Conservation (phyloP, 768 basidiomycete genomes). For the Russula foetens region DNA sequence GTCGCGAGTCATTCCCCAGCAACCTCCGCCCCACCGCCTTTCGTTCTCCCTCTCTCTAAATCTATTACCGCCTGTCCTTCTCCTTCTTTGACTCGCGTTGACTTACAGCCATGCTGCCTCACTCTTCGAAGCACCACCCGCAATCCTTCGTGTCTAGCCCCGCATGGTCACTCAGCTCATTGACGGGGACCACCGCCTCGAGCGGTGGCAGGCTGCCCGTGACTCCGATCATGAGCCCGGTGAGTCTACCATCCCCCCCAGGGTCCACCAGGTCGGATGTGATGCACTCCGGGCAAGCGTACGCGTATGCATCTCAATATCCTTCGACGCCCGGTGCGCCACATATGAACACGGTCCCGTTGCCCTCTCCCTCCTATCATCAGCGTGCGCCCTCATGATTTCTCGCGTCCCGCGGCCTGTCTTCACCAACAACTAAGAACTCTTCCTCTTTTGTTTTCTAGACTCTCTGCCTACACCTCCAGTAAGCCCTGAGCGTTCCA, state of each 20-base stretch:
- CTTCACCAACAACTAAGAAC: background rate
- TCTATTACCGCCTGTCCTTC: background rate
- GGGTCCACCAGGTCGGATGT: conserved; percentile 8
- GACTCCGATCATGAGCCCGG: conserved; percentile 11
- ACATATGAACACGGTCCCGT: conserved; percentile 15
- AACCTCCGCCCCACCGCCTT: background rate
- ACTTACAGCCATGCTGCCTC: conserved; percentile 8
- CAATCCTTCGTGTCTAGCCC: conserved; percentile 16
- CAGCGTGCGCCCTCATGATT: background rate
- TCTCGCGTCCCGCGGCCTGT: background rate
- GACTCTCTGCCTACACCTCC: conserved; percentile 13
- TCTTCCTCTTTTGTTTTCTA: background rate
- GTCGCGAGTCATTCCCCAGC: conserved; percentile 4
- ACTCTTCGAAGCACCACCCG: conserved; percentile 8
- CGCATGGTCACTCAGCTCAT: conserved; percentile 15
- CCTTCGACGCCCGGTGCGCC: conserved; percentile 18
- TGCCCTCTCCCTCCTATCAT: background rate
- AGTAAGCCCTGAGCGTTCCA: conserved; percentile 14
- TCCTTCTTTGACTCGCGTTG: conserved; percentile 5
- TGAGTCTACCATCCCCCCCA: conserved; percentile 14
- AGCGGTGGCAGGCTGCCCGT: background rate
- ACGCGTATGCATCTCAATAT: background rate
- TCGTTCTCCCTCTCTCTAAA: background rate
- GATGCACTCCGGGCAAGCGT: conserved; percentile 2
- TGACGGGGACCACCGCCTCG: conserved; percentile 11